Evolutionary conservation across 768 basidiomycete species (phyloP).

Genomic region (Lactarius tabidus): DNA sequence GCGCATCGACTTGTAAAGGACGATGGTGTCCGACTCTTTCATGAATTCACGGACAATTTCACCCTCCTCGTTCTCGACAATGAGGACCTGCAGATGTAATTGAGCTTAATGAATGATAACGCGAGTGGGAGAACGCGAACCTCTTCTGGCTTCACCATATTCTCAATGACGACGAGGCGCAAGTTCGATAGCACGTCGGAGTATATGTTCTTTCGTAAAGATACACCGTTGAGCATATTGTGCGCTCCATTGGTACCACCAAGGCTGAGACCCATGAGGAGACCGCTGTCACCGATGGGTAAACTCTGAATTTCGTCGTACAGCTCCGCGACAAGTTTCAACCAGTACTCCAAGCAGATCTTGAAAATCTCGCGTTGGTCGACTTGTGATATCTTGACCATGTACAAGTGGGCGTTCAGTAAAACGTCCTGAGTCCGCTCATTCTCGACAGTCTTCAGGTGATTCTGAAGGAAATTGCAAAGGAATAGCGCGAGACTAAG

Average conservation of each 20-base stretch:
- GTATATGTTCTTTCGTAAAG: slow-evolving; percentile 90
- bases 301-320: slow-evolving; percentile 96
- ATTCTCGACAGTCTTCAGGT: slow-evolving; percentile 91
- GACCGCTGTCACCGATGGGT: slow-evolving; percentile 79
- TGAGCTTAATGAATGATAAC: slow-evolving; percentile 15
- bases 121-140: slow-evolving; percentile 39
- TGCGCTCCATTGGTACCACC: slow-evolving; percentile 60
- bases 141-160: slow-evolving; percentile 99
- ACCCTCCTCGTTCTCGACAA: slow-evolving; percentile 99
- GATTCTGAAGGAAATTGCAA: slow-evolving; percentile 90
- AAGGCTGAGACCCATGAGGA: slow-evolving; percentile 86
- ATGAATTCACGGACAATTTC: slow-evolving; percentile 99
- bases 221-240: slow-evolving; percentile 71
- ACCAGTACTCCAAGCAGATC: slow-evolving; percentile 97
- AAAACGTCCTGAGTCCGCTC: slow-evolving; percentile 87
- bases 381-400: slow-evolving; percentile 97
- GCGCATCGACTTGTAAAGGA: slow-evolving; percentile 98
- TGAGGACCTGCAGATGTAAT: slow-evolving; percentile 65
- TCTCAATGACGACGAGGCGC: slow-evolving; percentile 92
- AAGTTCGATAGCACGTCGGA: slow-evolving; percentile 92
- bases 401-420: slow-evolving; percentile 94
- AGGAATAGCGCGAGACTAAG: slow-evolving; percentile 98
- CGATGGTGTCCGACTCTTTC: slow-evolving; percentile 98
- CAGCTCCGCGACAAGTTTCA: slow-evolving; percentile 90
- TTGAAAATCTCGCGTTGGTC: slow-evolving; percentile 99